Percentiles rank a stretch among this genome's conserved stretches.
These are phyloP conservation scores for Saturnispora sanitii DNA, from an alignment of 805 yeast genomes.

Conservation along the genomic window DNA sequence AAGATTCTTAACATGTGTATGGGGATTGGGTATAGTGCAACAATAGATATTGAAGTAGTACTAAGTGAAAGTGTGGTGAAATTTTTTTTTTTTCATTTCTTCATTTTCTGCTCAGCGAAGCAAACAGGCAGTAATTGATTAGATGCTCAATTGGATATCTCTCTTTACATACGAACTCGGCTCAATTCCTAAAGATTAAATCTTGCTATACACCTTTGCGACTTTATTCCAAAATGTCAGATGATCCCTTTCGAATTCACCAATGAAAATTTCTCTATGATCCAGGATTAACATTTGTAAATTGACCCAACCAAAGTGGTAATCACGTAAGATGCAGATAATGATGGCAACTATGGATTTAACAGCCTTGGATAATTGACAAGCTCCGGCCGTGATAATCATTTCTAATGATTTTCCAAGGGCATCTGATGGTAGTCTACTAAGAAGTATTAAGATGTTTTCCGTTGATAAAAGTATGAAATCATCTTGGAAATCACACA, in stretches of 20 bases:
- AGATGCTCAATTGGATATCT: not conserved
- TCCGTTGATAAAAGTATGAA: conserved; percentile 12
- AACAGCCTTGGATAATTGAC: conserved; percentile 5
- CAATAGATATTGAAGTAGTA: too few relatives aligned
- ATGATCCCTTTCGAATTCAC: conserved; percentile 15
- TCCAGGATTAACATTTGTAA: conserved; percentile 19
- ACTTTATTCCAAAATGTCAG: conserved; percentile 25
- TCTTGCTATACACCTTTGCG: conserved; percentile 19
- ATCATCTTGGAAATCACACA: conserved; percentile 24
- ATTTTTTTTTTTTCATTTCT: too few relatives aligned
- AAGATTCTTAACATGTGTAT: not conserved
- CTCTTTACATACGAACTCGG: not conserved
- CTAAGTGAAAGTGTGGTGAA: too few relatives aligned
- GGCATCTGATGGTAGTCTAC: conserved; percentile 3
- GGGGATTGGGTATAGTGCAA: too few relatives aligned
- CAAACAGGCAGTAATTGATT: too few relatives aligned
- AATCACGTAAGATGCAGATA: conserved; percentile 34
- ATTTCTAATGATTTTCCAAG: conserved; percentile 17
- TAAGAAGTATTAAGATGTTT: conserved; percentile 15
- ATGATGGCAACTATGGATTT: conserved; percentile 27
- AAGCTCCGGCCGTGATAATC: conserved; percentile 19
- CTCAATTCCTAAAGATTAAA: conserved; percentile 11
- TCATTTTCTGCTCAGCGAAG: too few relatives aligned
- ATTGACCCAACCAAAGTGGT: conserved; percentile 41
- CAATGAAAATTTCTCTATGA: conserved; percentile 13